Conservation (phyloP, 148 eudicot species). For the Rhododendron kiyosumense region DNA sequence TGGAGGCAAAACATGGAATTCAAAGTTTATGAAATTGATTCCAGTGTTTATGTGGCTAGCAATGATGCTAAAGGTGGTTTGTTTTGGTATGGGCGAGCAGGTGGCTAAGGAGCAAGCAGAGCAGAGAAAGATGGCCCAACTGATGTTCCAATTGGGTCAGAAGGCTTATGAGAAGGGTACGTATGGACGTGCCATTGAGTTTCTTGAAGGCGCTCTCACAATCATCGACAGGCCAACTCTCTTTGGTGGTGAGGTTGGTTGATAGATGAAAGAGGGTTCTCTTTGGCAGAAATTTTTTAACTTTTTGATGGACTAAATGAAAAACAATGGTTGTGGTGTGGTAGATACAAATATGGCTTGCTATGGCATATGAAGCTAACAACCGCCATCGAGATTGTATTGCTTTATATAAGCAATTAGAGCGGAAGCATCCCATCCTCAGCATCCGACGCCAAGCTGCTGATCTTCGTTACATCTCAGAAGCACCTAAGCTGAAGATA, state of each 20-base stretch:
- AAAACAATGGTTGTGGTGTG: slow-evolving; percentile 13
- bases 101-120: slow-evolving; percentile 98
- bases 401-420: slow-evolving; percentile 65
- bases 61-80: slow-evolving; percentile 2
- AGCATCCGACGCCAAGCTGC: slow-evolving; percentile 91
- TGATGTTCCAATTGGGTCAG: slow-evolving; percentile 98
- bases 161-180: slow-evolving; percentile 93
- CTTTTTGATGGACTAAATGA: slow-evolving; percentile 8
- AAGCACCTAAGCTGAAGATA: slow-evolving; percentile 96
- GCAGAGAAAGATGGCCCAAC: slow-evolving; percentile 79
- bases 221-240: slow-evolving; percentile 85
- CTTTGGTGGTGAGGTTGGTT: slow-evolving; percentile 97
- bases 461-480: slow-evolving; percentile 89
- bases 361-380: slow-evolving; percentile 96
- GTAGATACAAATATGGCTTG: slow-evolving; percentile 99
- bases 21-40: background rate
- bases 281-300: background rate
- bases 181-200: slow-evolving; percentile 86
- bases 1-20: background rate
- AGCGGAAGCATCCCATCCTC: slow-evolving; percentile 64
- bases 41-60: background rate
- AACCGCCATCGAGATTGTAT: slow-evolving; percentile 90
- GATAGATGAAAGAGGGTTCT: slow-evolving; percentile 12
- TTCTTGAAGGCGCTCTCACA: slow-evolving; percentile 88
- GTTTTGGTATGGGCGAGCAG: slow-evolving; percentile 29